A percentile compares a stretch with the other conserved stretches of the same genome.
These are phyloP conservation scores for Fraxinus albicans DNA, from an alignment of 305 asterid species.

Conservation along the genomic window DNA sequence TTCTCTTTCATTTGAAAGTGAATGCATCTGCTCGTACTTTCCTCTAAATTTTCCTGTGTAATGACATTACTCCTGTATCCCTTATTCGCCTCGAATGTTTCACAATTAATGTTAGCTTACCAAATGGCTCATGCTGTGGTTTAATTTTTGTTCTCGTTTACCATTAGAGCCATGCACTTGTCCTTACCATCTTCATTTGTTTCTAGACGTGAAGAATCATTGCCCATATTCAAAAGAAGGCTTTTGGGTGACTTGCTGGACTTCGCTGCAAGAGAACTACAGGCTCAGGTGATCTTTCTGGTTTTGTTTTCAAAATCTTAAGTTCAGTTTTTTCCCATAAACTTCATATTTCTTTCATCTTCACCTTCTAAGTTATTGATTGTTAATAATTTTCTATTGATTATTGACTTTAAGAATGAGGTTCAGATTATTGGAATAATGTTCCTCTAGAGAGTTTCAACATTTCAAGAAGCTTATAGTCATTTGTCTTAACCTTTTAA, in stretches of 20 bases:
- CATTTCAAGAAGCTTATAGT: neutral
- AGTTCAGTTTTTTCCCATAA: neutral
- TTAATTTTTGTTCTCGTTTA: neutral
- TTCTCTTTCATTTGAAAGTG: neutral
- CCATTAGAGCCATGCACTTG: neutral
- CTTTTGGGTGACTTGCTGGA: conserved; percentile 93
- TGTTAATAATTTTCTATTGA: neutral
- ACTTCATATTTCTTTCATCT: conserved; percentile 24
- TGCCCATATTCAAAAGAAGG: conserved; percentile 95
- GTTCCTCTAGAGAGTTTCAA: neutral
- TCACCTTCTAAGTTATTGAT: neutral
- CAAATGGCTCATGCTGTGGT: neutral
- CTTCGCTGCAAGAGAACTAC: conserved; percentile 93
- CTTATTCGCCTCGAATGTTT: neutral
- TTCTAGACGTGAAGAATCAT: conserved; percentile 86
- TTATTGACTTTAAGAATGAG: neutral
- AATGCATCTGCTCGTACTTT: neutral
- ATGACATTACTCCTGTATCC: neutral
- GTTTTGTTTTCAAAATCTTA: conserved; percentile 7
- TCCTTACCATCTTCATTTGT: conserved; percentile 5
- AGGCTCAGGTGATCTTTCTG: conserved; percentile 72
- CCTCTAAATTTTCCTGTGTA: neutral
- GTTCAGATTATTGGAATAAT: neutral
- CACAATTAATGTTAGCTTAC: neutral
- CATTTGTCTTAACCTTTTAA: neutral